phyloP scores from a whole-genome alignment of 2,329 filamentous ascomycete species.

The Stachybotrys chlorohalonatus region DNA sequence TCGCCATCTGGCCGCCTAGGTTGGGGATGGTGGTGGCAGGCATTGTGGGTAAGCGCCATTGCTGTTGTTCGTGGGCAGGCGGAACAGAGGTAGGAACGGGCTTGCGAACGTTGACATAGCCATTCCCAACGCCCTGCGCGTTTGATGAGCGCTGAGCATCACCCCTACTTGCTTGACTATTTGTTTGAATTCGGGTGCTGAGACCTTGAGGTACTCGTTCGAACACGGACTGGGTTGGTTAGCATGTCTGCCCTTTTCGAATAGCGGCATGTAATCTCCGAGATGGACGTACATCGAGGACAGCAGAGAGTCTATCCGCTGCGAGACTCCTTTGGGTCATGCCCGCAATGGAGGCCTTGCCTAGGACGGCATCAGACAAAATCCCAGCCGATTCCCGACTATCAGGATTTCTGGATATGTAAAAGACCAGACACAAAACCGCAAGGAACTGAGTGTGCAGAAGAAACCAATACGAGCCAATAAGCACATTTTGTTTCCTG shows the following conservation, averaged over 20 bases:
- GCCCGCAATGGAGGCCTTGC: background rate
- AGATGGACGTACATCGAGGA: background rate
- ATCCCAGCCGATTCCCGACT: background rate
- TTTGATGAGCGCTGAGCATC: background rate
- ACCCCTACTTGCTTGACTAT: no score
- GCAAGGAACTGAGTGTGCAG: conserved; percentile 1
- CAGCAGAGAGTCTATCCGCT: background rate
- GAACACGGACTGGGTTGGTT: background rate
- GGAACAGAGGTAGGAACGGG: background rate
- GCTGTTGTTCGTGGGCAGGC: background rate
- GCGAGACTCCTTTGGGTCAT: background rate
- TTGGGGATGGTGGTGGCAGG: no score
- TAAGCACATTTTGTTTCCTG: background rate
- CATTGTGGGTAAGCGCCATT: background rate
- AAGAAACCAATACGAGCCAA: conserved; percentile 1
- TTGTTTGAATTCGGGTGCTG: no score
- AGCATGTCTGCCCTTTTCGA: background rate
- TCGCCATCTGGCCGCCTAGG: no score
- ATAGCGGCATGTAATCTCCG: no score
- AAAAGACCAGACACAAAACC: background rate
- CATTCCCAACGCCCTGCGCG: background rate
- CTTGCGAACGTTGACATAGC: background rate
- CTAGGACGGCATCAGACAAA: background rate
- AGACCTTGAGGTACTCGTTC: background rate
- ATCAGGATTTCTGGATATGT: background rate